Evolutionary conservation across 1,284 basidiomycete species (phyloP).

Genomic region (Phellopilus nigrolimitatus): DNA sequence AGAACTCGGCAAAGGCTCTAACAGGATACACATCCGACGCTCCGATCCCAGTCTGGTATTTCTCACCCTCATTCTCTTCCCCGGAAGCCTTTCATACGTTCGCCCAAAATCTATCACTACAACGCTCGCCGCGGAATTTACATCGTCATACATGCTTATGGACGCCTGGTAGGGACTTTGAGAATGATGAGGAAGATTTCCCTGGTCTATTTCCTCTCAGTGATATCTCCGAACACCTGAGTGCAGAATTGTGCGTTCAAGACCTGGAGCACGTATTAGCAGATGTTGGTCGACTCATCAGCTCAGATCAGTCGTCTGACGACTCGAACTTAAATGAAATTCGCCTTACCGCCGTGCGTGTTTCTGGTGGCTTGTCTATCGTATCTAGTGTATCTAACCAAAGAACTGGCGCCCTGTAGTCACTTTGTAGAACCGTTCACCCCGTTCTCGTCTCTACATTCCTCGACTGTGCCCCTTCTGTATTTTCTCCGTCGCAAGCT

Average conservation of each 20-base stretch:
- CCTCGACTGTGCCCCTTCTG: slow-evolving; percentile 78
- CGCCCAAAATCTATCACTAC: slow-evolving; percentile 34
- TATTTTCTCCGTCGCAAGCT: slow-evolving; percentile 60
- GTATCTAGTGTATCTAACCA: slow-evolving; percentile 6
- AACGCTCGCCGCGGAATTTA: background rate
- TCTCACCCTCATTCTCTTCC: slow-evolving; percentile 46
- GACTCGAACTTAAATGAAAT: background rate
- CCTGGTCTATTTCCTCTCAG: slow-evolving; percentile 7
- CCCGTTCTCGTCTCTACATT: slow-evolving; percentile 76
- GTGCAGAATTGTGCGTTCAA: background rate
- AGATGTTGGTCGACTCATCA: slow-evolving; percentile 8
- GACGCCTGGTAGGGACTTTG: background rate
- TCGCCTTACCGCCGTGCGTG: slow-evolving; percentile 9
- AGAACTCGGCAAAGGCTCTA: background rate
- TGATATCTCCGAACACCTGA: background rate
- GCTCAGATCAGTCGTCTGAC: background rate
- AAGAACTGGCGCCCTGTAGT: slow-evolving; percentile 33
- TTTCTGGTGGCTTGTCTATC: slow-evolving; percentile 12
- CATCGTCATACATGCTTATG: background rate
- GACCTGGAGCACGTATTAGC: slow-evolving; percentile 9
- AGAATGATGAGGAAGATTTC: slow-evolving; percentile 25
- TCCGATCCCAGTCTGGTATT: slow-evolving; percentile 41
- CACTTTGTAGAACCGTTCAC: slow-evolving; percentile 50
- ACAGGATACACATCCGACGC: slow-evolving; percentile 6
- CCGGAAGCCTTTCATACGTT: slow-evolving; percentile 45